Evolutionary conservation across 169 alveolate genomes (phyloP), one percentile per base, ranked within the genome.

Genomic region (Miamiensis avidus): DNA sequence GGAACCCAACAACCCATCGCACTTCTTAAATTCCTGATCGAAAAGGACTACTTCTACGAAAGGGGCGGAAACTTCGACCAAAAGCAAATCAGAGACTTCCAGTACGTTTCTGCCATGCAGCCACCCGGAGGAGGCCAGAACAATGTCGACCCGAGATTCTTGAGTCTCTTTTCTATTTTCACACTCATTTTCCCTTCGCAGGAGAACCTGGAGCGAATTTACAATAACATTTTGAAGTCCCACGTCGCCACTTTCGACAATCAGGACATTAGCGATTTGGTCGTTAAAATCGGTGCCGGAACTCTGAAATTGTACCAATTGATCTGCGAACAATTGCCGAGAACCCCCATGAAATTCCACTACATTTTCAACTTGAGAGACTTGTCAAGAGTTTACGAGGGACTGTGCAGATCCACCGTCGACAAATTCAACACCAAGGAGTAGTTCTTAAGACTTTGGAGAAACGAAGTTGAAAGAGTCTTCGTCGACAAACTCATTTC

Each of bases 1-100:
- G 99, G 99, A 49, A 97, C 99, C 25, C 97, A 98, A 93, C 97
- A 97, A 89, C 99, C 99, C 65, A 92, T 97, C n/a, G 99, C 99
- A 6, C 91, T 97, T 83, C 93, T 98, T 90, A 97, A 96, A 92
- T 96, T 97, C 88, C 92, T 97, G 82, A 93, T 98, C 82, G 99
- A 97, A 91, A 93, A 97, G 81, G 94, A 93, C 88, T 91, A 91
- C 83, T 90, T 93, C 73, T 96, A 95, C 88, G 95, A 97, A 75
- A 88, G 98, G 84, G 97, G 95, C 65, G 95, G 96, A 34, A 96
- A 94, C 33, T 90, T 97, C 73, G 98, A 97, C 76, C 88, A 92
- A 34, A 90, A 94, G 32, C 86, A 91, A 34, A 89, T 95, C 34
- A 96, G 94, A 34, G 99, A 98, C 85, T 94, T 98, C 29, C 93